Evolutionary conservation across 805 yeast species (phyloP), one percentile per base, ranked within the genome.

Genomic region (Schizosaccharomyces osmophilus): DNA sequence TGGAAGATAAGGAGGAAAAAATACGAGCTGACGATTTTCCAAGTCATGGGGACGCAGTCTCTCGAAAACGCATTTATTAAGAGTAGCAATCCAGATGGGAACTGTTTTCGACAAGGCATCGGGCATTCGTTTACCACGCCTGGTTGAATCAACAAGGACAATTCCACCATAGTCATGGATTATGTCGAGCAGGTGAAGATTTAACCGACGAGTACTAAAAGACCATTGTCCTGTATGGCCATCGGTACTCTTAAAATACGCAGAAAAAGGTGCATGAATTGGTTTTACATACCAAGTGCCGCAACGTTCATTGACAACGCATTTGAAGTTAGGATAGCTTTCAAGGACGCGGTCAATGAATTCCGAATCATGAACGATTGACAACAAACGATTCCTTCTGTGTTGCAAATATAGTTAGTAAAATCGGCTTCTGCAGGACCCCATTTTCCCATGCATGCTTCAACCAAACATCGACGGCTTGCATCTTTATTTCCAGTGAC

Each of bases 11-110:
- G 57, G 57, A 17, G 57, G 57, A 17, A 51, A 51, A 29, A 51
- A 51, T n/a, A 69, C 72, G 0, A 75, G 74, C 0, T 87, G 85
- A 13, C 45, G 42, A 4, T 29, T 43, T 42, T 13, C 24, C 6
- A 51, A 8, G 13, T 54, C 62, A 61, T 74, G 73, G 51, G 51
- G 51, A 5, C 58, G 63, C 3, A 63, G 66, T 3, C 64, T 66
- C 24, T 74, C 79, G 62, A 76, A 75, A 69, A 81, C 70, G 0
- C 83, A 73, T 45, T 70, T 69, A 67, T 85, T 85, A 22, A 87
- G 62, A 4, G 85, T 87, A 0, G 89, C 85, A 70, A 94, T 85
- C 97, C 97, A 88, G 1, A 87, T 85, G 0, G 96, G 96, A 1
- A 88, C 75, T 0, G 95, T 88, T 66, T 88, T 88, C 66, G 88